Conservation (phyloP, 2,329 filamentous ascomycete genomes). For the Trichoderma lentiforme region DNA sequence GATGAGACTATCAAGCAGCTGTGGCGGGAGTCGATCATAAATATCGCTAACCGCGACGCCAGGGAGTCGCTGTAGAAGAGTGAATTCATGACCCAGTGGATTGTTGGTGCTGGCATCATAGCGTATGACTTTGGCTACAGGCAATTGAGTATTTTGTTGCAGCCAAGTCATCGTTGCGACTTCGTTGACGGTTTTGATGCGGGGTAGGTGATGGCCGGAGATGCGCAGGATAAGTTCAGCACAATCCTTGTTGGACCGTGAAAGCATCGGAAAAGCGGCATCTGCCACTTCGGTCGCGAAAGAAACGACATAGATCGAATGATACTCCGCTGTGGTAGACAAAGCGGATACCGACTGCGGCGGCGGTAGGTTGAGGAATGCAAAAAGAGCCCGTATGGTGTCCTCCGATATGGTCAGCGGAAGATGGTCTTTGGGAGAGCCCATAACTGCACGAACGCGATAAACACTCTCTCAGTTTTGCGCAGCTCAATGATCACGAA, state of each 20-base stretch:
- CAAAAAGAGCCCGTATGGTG: background rate
- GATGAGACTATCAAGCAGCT: background rate
- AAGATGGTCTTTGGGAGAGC: background rate
- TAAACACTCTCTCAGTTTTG: background rate
- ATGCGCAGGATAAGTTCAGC: conserved; percentile 32
- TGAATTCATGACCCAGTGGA: background rate
- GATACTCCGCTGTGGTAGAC: background rate
- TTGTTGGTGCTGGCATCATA: background rate
- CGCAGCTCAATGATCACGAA: background rate
- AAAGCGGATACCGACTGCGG: background rate
- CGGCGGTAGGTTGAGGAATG: background rate
- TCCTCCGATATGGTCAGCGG: background rate
- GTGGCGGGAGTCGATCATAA: background rate
- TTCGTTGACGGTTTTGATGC: conserved; percentile 37
- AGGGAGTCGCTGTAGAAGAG: background rate
- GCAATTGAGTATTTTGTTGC: background rate
- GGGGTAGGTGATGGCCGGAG: conserved; percentile 34
- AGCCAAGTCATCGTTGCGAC: conserved; percentile 36
- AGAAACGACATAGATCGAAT: background rate
- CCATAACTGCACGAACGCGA: background rate
- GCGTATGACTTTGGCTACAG: background rate
- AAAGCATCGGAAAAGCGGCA: background rate
- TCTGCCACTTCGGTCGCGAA: background rate
- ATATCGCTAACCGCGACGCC: background rate
- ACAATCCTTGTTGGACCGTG: background rate